phyloP scores from a whole-genome alignment of 2,329 filamentous ascomycete genomes.

The Apiospora aurea region DNA sequence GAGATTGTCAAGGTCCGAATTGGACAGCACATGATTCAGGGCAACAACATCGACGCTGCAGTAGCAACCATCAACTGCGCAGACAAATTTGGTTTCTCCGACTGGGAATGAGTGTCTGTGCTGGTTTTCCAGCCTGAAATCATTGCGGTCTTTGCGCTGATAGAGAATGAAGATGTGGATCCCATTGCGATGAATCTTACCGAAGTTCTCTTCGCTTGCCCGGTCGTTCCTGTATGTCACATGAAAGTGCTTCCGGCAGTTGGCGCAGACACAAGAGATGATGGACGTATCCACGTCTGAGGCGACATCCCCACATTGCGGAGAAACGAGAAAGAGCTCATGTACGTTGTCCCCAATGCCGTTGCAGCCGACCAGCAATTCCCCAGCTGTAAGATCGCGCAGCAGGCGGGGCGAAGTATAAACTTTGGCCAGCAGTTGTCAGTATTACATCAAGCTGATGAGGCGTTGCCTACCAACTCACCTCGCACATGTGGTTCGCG shows the following conservation, averaged over 20 bases:
- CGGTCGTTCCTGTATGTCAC: slow-evolving; percentile 32
- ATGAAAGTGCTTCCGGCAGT: slow-evolving; percentile 41
- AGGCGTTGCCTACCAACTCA: neutral
- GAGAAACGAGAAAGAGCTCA: slow-evolving; percentile 35
- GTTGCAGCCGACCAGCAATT: slow-evolving; percentile 7
- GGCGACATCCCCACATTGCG: slow-evolving; percentile 30
- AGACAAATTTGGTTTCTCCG: slow-evolving; percentile 36
- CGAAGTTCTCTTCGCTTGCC: neutral
- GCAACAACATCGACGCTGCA: slow-evolving; percentile 57
- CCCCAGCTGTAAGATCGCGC: slow-evolving; percentile 31
- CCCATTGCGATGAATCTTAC: slow-evolving; percentile 31
- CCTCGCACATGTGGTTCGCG: slow-evolving; percentile 13
- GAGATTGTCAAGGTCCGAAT: slow-evolving; percentile 52
- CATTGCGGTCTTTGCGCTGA: slow-evolving; percentile 26
- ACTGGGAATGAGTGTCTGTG: slow-evolving; percentile 29
- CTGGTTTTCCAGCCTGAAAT: slow-evolving; percentile 25
- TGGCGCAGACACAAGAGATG: slow-evolving; percentile 38
- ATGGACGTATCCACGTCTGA: slow-evolving; percentile 29
- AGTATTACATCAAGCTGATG: neutral
- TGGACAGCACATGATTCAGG: slow-evolving; percentile 51
- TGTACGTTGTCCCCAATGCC: slow-evolving; percentile 31
- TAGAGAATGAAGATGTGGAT: slow-evolving; percentile 40
- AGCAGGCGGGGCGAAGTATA: slow-evolving; percentile 41
- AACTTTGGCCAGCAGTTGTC: slow-evolving; percentile 27
- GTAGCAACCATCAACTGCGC: slow-evolving; percentile 36